Evolutionary conservation across 1,284 basidiomycete genomes (phyloP).

Genomic region (Cryptococcus floricola): DNA sequence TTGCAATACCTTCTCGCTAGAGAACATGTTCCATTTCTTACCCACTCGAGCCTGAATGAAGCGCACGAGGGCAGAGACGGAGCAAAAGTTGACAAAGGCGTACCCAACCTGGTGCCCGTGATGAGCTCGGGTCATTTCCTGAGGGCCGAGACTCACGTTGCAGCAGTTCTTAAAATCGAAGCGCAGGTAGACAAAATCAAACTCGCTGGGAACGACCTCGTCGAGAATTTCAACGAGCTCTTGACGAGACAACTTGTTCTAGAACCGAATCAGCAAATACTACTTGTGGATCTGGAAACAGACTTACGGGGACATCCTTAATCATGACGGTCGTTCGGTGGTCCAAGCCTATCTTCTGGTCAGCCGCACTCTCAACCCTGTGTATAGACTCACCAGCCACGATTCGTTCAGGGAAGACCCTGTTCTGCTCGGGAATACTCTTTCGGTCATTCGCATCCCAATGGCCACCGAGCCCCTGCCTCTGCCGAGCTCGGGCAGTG

Average conservation of each 20-base stretch:
- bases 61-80: slow-evolving; percentile 29
- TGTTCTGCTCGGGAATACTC: slow-evolving; percentile 36
- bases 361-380: slow-evolving; percentile 2
- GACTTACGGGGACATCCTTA: slow-evolving; percentile 47
- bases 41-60: slow-evolving; percentile 43
- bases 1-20: slow-evolving; percentile 49
- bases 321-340: slow-evolving; percentile 47
- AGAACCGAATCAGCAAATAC: background rate
- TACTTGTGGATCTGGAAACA: background rate
- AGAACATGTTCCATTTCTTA: slow-evolving; percentile 48
- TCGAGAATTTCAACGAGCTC: slow-evolving; percentile 44
- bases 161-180: slow-evolving; percentile 49
- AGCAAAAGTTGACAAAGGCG: slow-evolving; percentile 48
- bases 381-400: slow-evolving; percentile 24
- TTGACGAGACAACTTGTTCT: slow-evolving; percentile 48
- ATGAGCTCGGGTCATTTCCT: background rate
- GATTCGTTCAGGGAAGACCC: slow-evolving; percentile 38
- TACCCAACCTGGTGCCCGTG: slow-evolving; percentile 36
- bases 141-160: slow-evolving; percentile 34
- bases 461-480: slow-evolving; percentile 20
- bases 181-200: slow-evolving; percentile 49
- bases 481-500: slow-evolving; percentile 21
- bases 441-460: slow-evolving; percentile 24
- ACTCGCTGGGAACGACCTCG: slow-evolving; percentile 42
- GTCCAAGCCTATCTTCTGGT: slow-evolving; percentile 30